Conservation (phyloP, 768 basidiomycete species). For the Kwoniella shandongensis region DNA sequence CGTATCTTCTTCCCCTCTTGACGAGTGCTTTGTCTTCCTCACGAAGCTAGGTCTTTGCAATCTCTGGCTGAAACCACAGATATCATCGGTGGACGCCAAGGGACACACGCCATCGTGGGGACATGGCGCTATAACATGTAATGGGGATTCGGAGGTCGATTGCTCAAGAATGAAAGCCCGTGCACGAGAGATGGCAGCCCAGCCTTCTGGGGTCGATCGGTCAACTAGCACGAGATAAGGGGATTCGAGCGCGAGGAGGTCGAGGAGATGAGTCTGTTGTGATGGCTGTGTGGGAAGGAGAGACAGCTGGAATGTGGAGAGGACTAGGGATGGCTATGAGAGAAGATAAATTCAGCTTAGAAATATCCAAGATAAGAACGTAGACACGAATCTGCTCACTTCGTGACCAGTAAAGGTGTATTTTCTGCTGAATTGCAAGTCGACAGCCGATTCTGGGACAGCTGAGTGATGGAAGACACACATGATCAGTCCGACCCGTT, state of each 20-base stretch:
- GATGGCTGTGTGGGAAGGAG: constrained; percentile 64
- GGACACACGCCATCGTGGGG: constrained; percentile 88
- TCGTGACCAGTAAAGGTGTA: not conserved
- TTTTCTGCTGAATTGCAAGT: constrained; percentile 11
- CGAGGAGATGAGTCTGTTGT: constrained; percentile 54
- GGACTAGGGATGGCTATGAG: constrained; percentile 60
- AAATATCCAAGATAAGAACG: not conserved
- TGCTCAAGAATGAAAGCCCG: constrained; percentile 23
- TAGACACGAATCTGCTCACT: constrained; percentile 2
- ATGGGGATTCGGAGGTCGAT: constrained; percentile 18
- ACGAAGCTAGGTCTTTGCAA: constrained; percentile 82
- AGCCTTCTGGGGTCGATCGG: constrained; percentile 72
- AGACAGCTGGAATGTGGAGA: constrained; percentile 85
- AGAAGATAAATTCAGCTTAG: constrained; percentile 6
- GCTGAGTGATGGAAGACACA: constrained; percentile 1
- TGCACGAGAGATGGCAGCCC: constrained; percentile 53
- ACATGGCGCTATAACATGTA: constrained; percentile 61
- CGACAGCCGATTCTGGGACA: constrained; percentile 4
- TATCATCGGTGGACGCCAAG: constrained; percentile 54
- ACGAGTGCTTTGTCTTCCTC: constrained; percentile 82
- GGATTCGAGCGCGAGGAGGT: constrained; percentile 20
- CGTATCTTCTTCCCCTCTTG: constrained; percentile 78
- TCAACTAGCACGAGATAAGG: constrained; percentile 67
- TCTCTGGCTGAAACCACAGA: constrained; percentile 82
- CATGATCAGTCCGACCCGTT: too few relatives aligned